Percentiles rank a stretch among this genome's conserved stretches.
These are phyloP conservation scores for Scedosporium minutisporum DNA, from an alignment of 2,329 filamentous ascomycete genomes.

Conservation along the genomic window DNA sequence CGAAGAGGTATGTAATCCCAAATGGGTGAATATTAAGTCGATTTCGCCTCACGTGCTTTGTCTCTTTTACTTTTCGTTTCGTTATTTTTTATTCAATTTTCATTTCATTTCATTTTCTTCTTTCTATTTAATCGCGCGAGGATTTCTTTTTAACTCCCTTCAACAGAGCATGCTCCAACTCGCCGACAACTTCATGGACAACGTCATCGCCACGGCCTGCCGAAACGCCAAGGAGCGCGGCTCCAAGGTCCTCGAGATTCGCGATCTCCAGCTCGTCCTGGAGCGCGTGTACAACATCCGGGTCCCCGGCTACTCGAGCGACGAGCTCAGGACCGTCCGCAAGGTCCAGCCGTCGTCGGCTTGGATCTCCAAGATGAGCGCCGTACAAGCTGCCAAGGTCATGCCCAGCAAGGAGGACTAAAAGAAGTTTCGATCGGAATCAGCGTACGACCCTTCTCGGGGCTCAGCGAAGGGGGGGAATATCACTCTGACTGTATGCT, in stretches of 20 bases:
- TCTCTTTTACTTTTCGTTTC: no score
- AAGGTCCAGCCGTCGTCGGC: conserved; percentile 81
- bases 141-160: no score
- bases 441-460: conserved; percentile 13
- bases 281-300: conserved; percentile 84
- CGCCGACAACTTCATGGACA: conserved; percentile 91
- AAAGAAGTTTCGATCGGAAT: conserved; percentile 19
- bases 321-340: conserved; percentile 87
- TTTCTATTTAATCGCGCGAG: no score
- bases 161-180: conserved; percentile 74
- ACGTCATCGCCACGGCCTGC: conserved; percentile 77
- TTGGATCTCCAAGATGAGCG: conserved; percentile 96
- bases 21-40: no score
- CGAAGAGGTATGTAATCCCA: conserved; percentile 61
- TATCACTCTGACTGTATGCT: background rate
- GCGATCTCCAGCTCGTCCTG: conserved; percentile 73
- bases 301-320: conserved; percentile 87
- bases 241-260: conserved; percentile 80
- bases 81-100: no score
- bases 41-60: background rate
- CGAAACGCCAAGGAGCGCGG: conserved; percentile 87
- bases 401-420: conserved; percentile 52
- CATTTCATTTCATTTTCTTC: no score
- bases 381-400: conserved; percentile 87
- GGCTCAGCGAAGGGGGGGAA: background rate